These are phyloP conservation scores for Chytriomyces sp. DNA, from an alignment of 192 early-diverging fungal species.

Conservation along the genomic window DNA sequence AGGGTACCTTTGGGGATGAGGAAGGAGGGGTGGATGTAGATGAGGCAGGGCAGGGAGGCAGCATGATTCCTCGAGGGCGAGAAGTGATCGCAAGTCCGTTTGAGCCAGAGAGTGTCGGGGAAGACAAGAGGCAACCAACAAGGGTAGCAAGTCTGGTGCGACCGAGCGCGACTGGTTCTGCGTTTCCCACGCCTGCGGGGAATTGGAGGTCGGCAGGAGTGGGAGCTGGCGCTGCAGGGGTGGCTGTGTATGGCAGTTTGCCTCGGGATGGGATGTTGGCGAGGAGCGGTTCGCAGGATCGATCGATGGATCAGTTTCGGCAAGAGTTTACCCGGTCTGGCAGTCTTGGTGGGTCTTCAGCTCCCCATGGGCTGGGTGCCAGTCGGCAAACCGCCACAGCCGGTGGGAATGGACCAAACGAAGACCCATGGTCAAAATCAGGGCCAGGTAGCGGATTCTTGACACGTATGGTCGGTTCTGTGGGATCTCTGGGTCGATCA, in stretches of 20 bases:
- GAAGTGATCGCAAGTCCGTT: background rate
- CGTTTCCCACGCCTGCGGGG: too few species aligned
- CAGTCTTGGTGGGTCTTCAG: too few species aligned
- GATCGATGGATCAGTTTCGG: background rate
- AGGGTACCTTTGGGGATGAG: background rate
- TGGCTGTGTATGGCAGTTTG: too few species aligned
- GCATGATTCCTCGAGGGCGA: conserved; percentile 12
- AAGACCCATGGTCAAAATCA: too few species aligned
- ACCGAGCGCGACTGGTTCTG: background rate
- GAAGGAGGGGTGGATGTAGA: background rate
- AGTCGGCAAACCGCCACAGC: too few species aligned
- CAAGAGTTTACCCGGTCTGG: background rate
- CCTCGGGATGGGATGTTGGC: background rate
- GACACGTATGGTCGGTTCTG: background rate
- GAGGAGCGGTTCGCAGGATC: background rate
- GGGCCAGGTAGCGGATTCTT: background rate
- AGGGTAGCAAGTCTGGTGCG: background rate
- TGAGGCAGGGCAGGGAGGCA: background rate
- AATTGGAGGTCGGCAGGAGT: background rate
- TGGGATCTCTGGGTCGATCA: background rate
- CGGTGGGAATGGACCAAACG: too few species aligned
- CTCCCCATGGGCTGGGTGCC: too few species aligned
- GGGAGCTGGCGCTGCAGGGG: background rate
- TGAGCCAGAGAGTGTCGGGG: background rate
- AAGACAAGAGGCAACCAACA: background rate